Percentiles rank a stretch among this genome's conserved stretches.
These are phyloP conservation scores for Iodosphaeria phyllophila DNA, from an alignment of 2,329 filamentous ascomycete species.

Conservation along the genomic window DNA sequence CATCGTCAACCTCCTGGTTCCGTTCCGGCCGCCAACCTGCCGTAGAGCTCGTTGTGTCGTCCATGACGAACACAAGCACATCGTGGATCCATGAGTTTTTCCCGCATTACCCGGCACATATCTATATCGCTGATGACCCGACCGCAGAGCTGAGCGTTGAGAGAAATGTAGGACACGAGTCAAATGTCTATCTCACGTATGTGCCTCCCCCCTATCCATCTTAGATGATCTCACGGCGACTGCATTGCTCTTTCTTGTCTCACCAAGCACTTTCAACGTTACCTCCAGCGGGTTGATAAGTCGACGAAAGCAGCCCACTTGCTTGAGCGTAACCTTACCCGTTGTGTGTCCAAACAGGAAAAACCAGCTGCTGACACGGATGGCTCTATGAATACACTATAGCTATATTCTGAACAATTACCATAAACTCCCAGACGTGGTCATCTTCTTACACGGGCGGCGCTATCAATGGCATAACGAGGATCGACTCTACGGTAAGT, in stretches of 20 bases:
- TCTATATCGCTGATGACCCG: conserved; percentile 23
- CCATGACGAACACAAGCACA: conserved; percentile 8
- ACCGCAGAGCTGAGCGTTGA: conserved; percentile 18
- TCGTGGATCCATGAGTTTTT: conserved; percentile 10
- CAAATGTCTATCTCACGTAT: conserved; percentile 16
- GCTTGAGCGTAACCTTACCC: no score
- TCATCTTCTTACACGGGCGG: conserved; percentile 15
- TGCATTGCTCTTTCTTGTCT: not conserved
- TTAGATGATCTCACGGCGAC: conserved; percentile 2
- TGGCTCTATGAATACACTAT: no score
- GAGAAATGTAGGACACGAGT: conserved; percentile 17
- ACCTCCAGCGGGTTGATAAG: no score
- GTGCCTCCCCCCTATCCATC: not conserved
- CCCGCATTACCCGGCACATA: conserved; percentile 9
- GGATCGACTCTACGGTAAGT: conserved; percentile 17
- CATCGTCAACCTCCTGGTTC: no score
- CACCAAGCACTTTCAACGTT: no score
- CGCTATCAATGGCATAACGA: conserved; percentile 16
- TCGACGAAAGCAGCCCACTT: no score
- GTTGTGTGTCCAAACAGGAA: no score
- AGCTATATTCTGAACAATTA: conserved; percentile 14
- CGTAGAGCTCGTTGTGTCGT: conserved; percentile 10
- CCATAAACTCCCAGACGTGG: conserved; percentile 10
- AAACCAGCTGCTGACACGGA: no score
- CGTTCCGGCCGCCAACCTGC: no score